Conservation (phyloP, 257 asterid genomes). For the Nicotiana benthamiana region DNA sequence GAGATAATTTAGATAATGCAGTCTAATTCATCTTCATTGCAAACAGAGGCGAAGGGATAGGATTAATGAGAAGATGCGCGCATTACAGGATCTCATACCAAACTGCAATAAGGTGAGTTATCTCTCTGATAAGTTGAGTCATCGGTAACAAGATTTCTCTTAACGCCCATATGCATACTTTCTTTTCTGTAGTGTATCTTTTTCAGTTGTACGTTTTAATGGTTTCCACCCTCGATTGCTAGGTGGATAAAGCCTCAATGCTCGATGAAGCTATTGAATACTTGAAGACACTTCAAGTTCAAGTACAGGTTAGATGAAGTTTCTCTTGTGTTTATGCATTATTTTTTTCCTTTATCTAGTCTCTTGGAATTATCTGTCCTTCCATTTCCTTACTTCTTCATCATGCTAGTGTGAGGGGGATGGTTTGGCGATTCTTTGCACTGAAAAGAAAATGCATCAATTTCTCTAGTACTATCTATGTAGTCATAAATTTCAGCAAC, state of each 20-base stretch:
- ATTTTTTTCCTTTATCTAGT: too few species aligned
- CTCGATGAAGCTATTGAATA: slow-evolving; percentile 98
- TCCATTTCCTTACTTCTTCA: too few species aligned
- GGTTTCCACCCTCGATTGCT: slow-evolving; percentile 10
- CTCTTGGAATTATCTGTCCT: too few species aligned
- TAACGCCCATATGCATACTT: background rate
- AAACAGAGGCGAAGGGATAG: slow-evolving; percentile 87
- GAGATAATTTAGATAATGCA: background rate
- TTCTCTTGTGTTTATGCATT: background rate
- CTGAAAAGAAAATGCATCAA: too few species aligned
- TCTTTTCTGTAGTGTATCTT: background rate
- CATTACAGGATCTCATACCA: slow-evolving; percentile 93
- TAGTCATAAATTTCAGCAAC: too few species aligned
- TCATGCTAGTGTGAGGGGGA: too few species aligned
- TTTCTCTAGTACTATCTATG: too few species aligned
- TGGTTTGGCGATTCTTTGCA: too few species aligned
- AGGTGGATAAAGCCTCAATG: slow-evolving; percentile 99
- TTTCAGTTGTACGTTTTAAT: background rate
- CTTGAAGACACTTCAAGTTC: slow-evolving; percentile 91
- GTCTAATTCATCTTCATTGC: slow-evolving; percentile 9
- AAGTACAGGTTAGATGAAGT: slow-evolving; percentile 69
- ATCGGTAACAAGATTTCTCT: background rate
- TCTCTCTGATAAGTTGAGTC: background rate
- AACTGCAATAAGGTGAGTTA: slow-evolving; percentile 86
- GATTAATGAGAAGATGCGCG: slow-evolving; percentile 96